phyloP scores from a whole-genome alignment of 139 green algal genomes.

The Chlorella ohadii region DNA sequence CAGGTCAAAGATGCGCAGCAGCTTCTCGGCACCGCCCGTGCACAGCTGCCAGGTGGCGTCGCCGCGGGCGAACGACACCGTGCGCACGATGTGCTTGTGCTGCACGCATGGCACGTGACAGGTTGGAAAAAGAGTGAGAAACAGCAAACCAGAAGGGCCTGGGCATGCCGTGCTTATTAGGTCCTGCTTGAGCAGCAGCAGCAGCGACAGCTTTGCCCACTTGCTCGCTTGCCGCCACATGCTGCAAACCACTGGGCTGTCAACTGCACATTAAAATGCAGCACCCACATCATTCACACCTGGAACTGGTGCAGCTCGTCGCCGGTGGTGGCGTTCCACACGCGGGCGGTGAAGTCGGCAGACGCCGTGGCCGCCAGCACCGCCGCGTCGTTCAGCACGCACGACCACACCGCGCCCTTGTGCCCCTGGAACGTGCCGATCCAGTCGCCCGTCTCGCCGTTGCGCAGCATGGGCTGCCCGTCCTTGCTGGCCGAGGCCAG shows the following conservation, averaged over 20 bases:
- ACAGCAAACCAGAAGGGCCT: too few species aligned
- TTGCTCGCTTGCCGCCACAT: too few species aligned
- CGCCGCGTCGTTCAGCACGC: conserved; percentile 85
- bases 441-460: conserved; percentile 97
- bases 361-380: conserved; percentile 90
- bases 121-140: neutral
- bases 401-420: conserved; percentile 98
- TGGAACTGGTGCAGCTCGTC: conserved; percentile 86
- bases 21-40: conserved; percentile 85
- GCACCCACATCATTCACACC: neutral
- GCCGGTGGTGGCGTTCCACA: conserved; percentile 97
- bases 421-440: conserved; percentile 98
- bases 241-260: too few species aligned
- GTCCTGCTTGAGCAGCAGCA: too few species aligned
- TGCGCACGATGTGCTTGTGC: conserved; percentile 97
- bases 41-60: conserved; percentile 55
- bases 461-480: conserved; percentile 96
- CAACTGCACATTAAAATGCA: too few species aligned
- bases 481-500: conserved; percentile 96
- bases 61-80: conserved; percentile 75
- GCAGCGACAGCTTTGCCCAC: too few species aligned
- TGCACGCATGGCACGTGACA: conserved; percentile 26
- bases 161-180: too few species aligned
- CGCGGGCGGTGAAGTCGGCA: conserved; percentile 93
- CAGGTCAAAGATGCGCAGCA: conserved; percentile 94